A percentile compares a stretch with the other conserved stretches of the same genome.
These are phyloP conservation scores for Podila epicladia DNA, from an alignment of 192 early-diverging fungal species.

Conservation along the genomic window DNA sequence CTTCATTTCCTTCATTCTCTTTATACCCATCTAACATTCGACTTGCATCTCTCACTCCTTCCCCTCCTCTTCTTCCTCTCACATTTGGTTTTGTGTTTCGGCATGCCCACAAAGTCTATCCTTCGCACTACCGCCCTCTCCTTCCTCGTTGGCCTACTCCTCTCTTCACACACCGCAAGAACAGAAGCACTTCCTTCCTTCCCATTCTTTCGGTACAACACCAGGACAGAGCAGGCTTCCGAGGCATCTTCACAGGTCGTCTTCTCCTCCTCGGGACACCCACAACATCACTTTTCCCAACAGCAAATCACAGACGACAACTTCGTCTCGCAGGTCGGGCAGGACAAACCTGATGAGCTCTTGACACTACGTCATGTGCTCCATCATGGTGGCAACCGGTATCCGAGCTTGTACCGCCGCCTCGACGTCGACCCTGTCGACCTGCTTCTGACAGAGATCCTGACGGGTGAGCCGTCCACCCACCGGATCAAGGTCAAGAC, in stretches of 20 bases:
- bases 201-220: neutral
- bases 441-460: constrained; percentile 21
- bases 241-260: no score
- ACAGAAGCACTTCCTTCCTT: neutral
- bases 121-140: no score
- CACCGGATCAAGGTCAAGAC: constrained; percentile 44
- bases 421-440: constrained; percentile 25
- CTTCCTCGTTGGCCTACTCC: no score
- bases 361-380: constrained; percentile 52
- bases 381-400: constrained; percentile 45
- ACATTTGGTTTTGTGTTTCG: no score
- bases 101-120: no score
- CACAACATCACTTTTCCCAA: neutral
- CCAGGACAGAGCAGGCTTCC: no score
- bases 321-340: neutral
- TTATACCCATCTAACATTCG: neutral
- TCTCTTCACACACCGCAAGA: neutral
- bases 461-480: constrained; percentile 32
- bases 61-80: no score
- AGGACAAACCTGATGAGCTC: constrained; percentile 23
- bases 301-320: constrained; percentile 7
- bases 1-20: constrained; percentile 6
- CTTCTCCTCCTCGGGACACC: neutral
- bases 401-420: constrained; percentile 47
- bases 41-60: no score